Base-by-base conservation (phyloP, 2,329 filamentous ascomycete genomes). In the Aureobasidium sp. region DNA sequence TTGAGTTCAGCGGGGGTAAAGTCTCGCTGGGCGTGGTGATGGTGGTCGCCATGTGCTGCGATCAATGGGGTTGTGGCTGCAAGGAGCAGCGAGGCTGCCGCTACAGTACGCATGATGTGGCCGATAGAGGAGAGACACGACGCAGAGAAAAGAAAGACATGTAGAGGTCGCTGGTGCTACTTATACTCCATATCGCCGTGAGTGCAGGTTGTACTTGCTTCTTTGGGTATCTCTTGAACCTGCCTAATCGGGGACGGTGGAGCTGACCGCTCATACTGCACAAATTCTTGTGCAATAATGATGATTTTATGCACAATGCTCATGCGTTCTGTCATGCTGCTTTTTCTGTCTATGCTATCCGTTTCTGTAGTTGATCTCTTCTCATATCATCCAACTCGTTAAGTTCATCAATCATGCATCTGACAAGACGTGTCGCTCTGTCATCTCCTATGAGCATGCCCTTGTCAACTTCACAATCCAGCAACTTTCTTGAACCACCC, bases 401-500 rank as follows among this genome's bases (percentile, higher is more conserved):
- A 44, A 8, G 14, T 6, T 54, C 51, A 25, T 54, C 14, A 42
- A 21, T 9, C 27, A 42, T 30, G n/a, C n/a, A n/a, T n/a, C n/a
- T n/a, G n/a, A n/a, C n/a, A n/a, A n/a, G n/a, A n/a, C n/a, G n/a
- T n/a, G n/a, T n/a, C n/a, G n/a, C n/a, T n/a, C n/a, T n/a, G n/a
- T n/a, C n/a, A n/a, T n/a, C n/a, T n/a, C n/a, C n/a, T n/a, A n/a
- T n/a, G 16, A 36, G 16, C 0, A 25, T 11, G 5, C 32, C 50
- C 14, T 21, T 11, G 5, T 57, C n/a, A n/a, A 3, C n/a, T 21
- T 64, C 42, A 67, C 55, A 68, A 62, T 16, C 70, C 69, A 41
- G 69, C 67, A 58, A 79, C 74, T 72, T 78, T 79, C 74, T 79
- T 78, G 39, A 79, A 74, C 76, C 76, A 78, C 64, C 76, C 77